phyloP scores from a whole-genome alignment of 225 moss, liverwort and hornwort genomes.

The Pleurozium schreberi region DNA sequence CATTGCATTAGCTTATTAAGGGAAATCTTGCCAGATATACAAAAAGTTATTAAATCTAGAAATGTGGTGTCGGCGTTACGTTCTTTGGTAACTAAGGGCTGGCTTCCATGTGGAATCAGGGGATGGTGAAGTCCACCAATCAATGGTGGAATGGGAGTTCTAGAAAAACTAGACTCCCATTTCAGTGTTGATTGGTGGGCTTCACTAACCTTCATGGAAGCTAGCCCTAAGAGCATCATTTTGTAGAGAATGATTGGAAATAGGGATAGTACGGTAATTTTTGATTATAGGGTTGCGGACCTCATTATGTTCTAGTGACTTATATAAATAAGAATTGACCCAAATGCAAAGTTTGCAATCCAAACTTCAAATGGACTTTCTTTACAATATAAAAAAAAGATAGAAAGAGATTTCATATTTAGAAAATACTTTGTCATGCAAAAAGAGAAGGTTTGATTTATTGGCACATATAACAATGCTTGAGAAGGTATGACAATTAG shows the following conservation, averaged over 20 bases:
- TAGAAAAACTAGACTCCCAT: no score
- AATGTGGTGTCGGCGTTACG: no score
- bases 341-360: not conserved
- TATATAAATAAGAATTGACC: not conserved
- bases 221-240: not conserved
- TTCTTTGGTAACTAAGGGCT: no score
- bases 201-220: rapidly evolving
- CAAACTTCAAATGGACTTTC: not conserved
- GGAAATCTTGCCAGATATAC: no score
- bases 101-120: no score
- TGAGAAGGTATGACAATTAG: not conserved
- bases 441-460: not conserved
- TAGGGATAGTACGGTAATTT: rapidly evolving
- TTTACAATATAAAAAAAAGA: not conserved
- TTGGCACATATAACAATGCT: not conserved
- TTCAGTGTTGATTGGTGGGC: rapidly evolving
- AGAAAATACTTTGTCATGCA: not conserved
- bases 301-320: not conserved
- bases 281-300: rapidly evolving
- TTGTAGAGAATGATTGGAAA: rapidly evolving
- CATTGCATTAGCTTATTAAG: no score
- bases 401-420: not conserved
- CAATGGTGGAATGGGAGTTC: rapidly evolving
- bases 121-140: rapidly evolving
- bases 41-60: no score